Base-by-base conservation (phyloP, 129 eudicot genomes). In the Pulicaria dysenterica region DNA sequence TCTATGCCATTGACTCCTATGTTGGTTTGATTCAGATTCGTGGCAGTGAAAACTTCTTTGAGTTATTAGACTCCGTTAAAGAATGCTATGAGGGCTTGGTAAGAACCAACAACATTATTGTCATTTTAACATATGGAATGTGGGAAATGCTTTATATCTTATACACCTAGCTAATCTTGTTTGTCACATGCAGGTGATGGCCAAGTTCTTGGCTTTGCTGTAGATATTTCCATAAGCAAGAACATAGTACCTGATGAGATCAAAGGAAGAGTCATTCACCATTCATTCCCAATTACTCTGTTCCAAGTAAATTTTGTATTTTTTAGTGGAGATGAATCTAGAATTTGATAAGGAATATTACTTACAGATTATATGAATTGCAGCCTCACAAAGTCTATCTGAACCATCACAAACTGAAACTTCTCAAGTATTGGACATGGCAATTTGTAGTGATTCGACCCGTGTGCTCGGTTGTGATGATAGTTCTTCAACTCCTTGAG, bases 271-370 rank as follows among this genome's bases (percentile, higher is more conserved):
- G 95, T 83, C 67, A 81, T 91, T 67, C 97, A 87, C 78, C 95
- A 90, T 78, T 83, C 96, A 5, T 90, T 90, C 61, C 96, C 96
- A n/a, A 79, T 90, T 87, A 87, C 95, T 57, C 89, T 90, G 57
- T 87, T 87, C 68, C 86, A 76, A 89, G 97, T 91, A 62, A 56
- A 16, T 24, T 24, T 24, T 24, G 31, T 24, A 0, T 24, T 24
- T 24, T 24, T 24, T 24, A 24, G 31, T 24, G 31, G 31, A 2
- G 31, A 24, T 24, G 2, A 24, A 24, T 9, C 3, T 0, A 14
- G 53, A 47, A 47, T 8, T 10, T 48, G 7, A 48, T 34, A 7
- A 13, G 45, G 5, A 37, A 4, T 58, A 66, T 36, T 4, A 36
- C 69, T 86, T 50, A 58, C 64, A 40, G 7, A 43, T 58, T 9